Evolutionary conservation across 352 stramenopile species (phyloP), one percentile per base, ranked within the genome.

Genomic region (Pythium utonaiense): DNA sequence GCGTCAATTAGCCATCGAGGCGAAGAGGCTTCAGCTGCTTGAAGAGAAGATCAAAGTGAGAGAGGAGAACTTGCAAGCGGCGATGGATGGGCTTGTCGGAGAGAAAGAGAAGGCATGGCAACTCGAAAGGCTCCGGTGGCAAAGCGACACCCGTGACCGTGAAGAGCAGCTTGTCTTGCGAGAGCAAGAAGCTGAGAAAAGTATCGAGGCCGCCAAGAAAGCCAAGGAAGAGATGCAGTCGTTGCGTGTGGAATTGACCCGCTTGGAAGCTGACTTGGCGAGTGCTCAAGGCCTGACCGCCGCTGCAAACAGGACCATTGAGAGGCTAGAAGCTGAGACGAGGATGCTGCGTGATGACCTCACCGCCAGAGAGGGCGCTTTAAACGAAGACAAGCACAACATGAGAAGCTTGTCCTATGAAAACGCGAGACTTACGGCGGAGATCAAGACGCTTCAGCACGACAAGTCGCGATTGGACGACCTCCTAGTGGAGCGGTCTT

Each of bases 101-200:
- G 77, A 84, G 41, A 84, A 87, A 36, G 79, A 89, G 53, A 69
- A 71, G 13, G 61, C 54, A 21, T 80, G 71, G 62, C 56, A 80
- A 22, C 54, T 86, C 16, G 79, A 87, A 19, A 58, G 34, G 21
- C 25, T 68, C 1, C 48, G 54, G 30, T 63, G 70, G 54, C 59
- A 78, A 3, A 68, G 74, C 59, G 24, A 67, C 56, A 6, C 47
- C 44, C 24, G 70, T 72, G 24, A 57, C 71, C 24, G 67, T 75
- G 49, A 66, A 41, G 8, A 73, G 69, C 8, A 75, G 27, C 55
- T 89, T 12, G 8, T 28, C 1, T 61, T 74, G 1, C 73, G 71
- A 3, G 70, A 84, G 44, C 53, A 49, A 31, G 38, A 66, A 21
- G 22, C 64, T 1, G 45, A 52, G 8, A 30, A 54, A 10, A 27